A percentile compares a stretch with the other conserved stretches of the same genome.
These are phyloP conservation scores for Tricharina praecox DNA, from an alignment of 495 filamentous ascomycete species.

Conservation along the genomic window DNA sequence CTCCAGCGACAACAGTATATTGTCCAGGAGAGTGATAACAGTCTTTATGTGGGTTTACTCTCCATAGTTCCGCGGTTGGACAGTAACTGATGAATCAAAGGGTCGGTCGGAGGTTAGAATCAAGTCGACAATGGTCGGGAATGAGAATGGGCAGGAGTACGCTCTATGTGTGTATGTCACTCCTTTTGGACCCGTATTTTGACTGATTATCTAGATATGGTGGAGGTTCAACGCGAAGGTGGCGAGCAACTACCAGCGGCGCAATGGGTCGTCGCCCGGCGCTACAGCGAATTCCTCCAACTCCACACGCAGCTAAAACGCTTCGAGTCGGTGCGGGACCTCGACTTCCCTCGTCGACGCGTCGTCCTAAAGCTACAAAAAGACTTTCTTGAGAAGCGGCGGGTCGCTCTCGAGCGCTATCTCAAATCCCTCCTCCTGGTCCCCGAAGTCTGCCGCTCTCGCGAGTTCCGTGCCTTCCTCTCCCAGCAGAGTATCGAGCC, in stretches of 20 bases:
- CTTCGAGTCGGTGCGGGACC: slow-evolving; percentile 69
- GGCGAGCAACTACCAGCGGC: slow-evolving; percentile 79
- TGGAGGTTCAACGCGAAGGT: slow-evolving; percentile 78
- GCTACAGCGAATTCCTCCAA: slow-evolving; percentile 94
- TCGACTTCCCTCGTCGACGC: slow-evolving; percentile 81
- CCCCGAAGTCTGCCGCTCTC: slow-evolving; percentile 84
- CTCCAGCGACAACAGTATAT: slow-evolving; percentile 94
- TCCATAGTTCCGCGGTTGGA: too few species aligned
- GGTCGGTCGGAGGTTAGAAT: slow-evolving; percentile 72
- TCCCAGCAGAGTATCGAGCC: slow-evolving; percentile 44
- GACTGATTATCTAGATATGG: slow-evolving; percentile 36
- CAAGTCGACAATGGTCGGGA: slow-evolving; percentile 78
- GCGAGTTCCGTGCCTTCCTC: slow-evolving; percentile 82
- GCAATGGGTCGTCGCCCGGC: slow-evolving; percentile 58
- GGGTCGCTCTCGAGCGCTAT: slow-evolving; percentile 68
- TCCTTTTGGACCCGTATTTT: slow-evolving; percentile 14
- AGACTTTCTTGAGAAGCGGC: slow-evolving; percentile 83
- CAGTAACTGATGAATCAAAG: neutral
- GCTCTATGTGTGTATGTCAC: slow-evolving; percentile 49
- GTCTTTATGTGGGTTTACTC: slow-evolving; percentile 46
- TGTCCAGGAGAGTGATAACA: slow-evolving; percentile 95
- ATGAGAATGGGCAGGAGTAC: slow-evolving; percentile 84
- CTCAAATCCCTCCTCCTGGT: slow-evolving; percentile 63
- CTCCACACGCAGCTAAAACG: slow-evolving; percentile 78
- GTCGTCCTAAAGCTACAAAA: slow-evolving; percentile 92